phyloP scores from a whole-genome alignment of 495 filamentous ascomycete genomes.

The Alectoria sarmentosa region DNA sequence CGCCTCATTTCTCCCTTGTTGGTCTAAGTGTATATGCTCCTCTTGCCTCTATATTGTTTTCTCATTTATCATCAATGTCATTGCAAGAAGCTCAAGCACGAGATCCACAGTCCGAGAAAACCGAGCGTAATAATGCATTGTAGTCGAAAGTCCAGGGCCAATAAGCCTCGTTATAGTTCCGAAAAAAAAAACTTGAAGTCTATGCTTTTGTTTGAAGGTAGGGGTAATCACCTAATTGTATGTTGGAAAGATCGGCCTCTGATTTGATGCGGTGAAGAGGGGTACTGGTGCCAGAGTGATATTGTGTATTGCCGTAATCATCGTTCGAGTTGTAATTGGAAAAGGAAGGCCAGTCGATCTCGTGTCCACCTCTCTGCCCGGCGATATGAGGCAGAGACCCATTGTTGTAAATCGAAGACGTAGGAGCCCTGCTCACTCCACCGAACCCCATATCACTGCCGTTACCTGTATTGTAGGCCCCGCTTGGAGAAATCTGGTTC shows the following conservation, averaged over 20 bases:
- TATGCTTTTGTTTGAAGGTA: constrained; percentile 8
- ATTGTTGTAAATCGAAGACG: constrained; percentile 16
- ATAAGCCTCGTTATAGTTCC: neutral
- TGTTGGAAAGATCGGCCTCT: constrained; percentile 18
- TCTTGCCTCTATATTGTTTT: constrained; percentile 7
- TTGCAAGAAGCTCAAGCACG: constrained; percentile 13
- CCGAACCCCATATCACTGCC: neutral
- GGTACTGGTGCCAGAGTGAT: constrained; percentile 20
- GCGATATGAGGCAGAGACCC: constrained; percentile 25
- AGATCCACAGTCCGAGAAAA: neutral
- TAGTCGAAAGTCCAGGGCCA: neutral
- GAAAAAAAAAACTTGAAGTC: neutral
- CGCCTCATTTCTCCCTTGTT: neutral
- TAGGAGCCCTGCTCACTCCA: constrained; percentile 13
- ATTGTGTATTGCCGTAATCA: constrained; percentile 21
- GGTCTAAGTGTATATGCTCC: constrained; percentile 8
- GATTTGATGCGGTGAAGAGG: constrained; percentile 22
- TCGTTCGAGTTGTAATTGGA: constrained; percentile 6
- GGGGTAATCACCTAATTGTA: neutral
- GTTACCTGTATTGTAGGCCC: constrained; percentile 6
- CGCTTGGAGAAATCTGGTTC: constrained; percentile 16
- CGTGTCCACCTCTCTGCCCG: constrained; percentile 16
- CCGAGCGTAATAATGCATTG: constrained; percentile 8
- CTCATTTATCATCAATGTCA: constrained; percentile 16
- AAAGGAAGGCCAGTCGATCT: constrained; percentile 16